Base-by-base conservation (phyloP, 2,329 filamentous ascomycete species). In the Pseudogymnoascus sp. region DNA sequence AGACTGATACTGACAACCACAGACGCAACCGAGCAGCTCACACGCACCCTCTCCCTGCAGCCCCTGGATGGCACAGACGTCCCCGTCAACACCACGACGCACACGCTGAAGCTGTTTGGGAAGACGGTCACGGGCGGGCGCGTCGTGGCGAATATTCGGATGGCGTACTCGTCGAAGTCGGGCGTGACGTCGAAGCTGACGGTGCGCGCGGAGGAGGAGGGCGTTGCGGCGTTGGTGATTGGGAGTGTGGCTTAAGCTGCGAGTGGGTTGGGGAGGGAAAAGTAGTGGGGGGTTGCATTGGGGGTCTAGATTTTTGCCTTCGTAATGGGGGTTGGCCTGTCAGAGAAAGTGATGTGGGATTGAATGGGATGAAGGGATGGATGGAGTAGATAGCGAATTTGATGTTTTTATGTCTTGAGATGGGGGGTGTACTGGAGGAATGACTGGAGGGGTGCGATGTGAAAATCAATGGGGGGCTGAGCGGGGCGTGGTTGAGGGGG, bases 141-240 rank as follows among this genome's bases (percentile, higher is more conserved):
- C 72, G 93, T 99, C 14, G 91, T 93, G 63, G 90, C 89, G 65
- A 88, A 86, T 68, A 86, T 98, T 67, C 86, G 92, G 77, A 96
- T 99, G 93, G 95, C 93, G 0, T 97, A 87, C 78, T 96, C 91
- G 66, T 87, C 89, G 71, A 96, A 96, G 83, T 89, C 88, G 60
- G 95, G 95, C 61, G 92, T 98, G 26, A 97, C 95, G 64, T 96
- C 93, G 72, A 98, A 98, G 84, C 91, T 99, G 70, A 90, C 89
- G 61, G 90, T 93, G 65, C 85, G 95, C 73, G 90, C 89, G 75
- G 95, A 99, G 76, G 95, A 99, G 78, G 91, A 95, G 74, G 91
- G 91, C 63, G 87, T 99, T 72, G 92, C 95, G 66, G 83, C 87
- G 65, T 81, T 96, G 75, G 86, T 98, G 65, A 84, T 97, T 74